Conservation (phyloP, 2,329 filamentous ascomycete species). For the Botrytis elliptica region DNA sequence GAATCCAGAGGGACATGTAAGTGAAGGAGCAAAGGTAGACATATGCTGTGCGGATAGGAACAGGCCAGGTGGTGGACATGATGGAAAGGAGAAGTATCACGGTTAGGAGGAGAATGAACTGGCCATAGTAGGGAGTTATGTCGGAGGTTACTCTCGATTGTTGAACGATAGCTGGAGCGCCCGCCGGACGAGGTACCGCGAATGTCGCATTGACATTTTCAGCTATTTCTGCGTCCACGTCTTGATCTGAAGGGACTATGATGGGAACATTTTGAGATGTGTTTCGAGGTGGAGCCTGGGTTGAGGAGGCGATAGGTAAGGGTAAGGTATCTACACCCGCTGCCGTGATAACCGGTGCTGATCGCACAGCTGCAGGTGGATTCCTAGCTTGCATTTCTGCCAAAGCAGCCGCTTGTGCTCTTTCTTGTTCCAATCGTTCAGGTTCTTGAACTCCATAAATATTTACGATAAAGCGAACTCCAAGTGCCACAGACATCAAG, state of each 20-base stretch:
- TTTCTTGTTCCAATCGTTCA: slow-evolving; percentile 46
- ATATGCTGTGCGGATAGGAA: slow-evolving; percentile 53
- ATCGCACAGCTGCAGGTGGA: slow-evolving; percentile 27
- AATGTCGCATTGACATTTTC: slow-evolving; percentile 39
- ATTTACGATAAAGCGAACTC: slow-evolving; percentile 57
- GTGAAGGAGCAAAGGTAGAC: slow-evolving; percentile 64
- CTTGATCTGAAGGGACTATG: slow-evolving; percentile 63
- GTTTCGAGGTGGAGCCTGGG: slow-evolving; percentile 11
- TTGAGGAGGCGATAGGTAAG: slow-evolving; percentile 18
- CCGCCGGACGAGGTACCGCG: slow-evolving; percentile 28
- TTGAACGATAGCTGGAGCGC: slow-evolving; percentile 35
- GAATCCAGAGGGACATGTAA: slow-evolving; percentile 89
- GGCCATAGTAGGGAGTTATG: slow-evolving; percentile 57
- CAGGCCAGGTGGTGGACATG: slow-evolving; percentile 61
- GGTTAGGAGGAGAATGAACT: slow-evolving; percentile 56
- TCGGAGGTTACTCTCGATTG: slow-evolving; percentile 35
- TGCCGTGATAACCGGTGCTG: slow-evolving; percentile 32
- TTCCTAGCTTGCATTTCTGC: slow-evolving; percentile 32
- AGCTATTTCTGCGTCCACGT: slow-evolving; percentile 60
- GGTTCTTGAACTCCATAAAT: slow-evolving; percentile 62
- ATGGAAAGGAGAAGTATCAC: slow-evolving; percentile 58
- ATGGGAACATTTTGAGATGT: slow-evolving; percentile 43
- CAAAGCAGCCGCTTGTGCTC: slow-evolving; percentile 32
- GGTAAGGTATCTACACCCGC: slow-evolving; percentile 30
- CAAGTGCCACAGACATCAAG: slow-evolving; percentile 57